Percentiles rank a stretch among this genome's conserved stretches.
Evolutionary conservation across 768 basidiomycete genomes (phyloP).

Genomic region (Boletus coccyginus): DNA sequence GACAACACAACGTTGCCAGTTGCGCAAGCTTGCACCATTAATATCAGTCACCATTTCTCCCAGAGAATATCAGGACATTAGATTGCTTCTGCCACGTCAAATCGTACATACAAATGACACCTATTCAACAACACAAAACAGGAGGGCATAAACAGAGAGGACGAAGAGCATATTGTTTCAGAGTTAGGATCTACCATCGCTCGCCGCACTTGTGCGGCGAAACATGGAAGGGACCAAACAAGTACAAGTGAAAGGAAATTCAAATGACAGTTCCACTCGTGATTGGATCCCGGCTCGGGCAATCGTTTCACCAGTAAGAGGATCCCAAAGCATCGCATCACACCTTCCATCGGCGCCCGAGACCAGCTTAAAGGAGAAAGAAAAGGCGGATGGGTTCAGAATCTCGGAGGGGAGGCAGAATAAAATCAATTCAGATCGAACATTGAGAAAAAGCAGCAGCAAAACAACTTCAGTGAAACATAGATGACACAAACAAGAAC

Average conservation of each 20-base stretch:
- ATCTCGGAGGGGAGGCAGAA: constrained; percentile 25
- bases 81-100: neutral
- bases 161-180: constrained; percentile 3
- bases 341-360: constrained; percentile 9
- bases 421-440: constrained; percentile 23
- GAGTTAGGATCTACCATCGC: neutral
- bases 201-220: neutral
- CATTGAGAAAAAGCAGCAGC: neutral
- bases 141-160: constrained; percentile 1
- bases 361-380: constrained; percentile 34
- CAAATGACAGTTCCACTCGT: constrained; percentile 7
- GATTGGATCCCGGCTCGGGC: constrained; percentile 20
- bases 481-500: constrained; percentile 9
- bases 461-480: constrained; percentile 4
- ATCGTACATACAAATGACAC: constrained; percentile 5
- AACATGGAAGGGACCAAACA: neutral
- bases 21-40: too few species aligned
- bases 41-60: too few species aligned
- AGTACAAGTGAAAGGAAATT: neutral
- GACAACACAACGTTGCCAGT: too few species aligned
- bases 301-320: constrained; percentile 32
- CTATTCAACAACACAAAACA: constrained; percentile 2
- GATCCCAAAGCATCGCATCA: constrained; percentile 22
- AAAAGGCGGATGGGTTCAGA: constrained; percentile 18
- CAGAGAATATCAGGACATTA: neutral